Evolutionary conservation across 441 rosid genomes (phyloP), one percentile per base, ranked within the genome.

Genomic region (Erodium moschatum): DNA sequence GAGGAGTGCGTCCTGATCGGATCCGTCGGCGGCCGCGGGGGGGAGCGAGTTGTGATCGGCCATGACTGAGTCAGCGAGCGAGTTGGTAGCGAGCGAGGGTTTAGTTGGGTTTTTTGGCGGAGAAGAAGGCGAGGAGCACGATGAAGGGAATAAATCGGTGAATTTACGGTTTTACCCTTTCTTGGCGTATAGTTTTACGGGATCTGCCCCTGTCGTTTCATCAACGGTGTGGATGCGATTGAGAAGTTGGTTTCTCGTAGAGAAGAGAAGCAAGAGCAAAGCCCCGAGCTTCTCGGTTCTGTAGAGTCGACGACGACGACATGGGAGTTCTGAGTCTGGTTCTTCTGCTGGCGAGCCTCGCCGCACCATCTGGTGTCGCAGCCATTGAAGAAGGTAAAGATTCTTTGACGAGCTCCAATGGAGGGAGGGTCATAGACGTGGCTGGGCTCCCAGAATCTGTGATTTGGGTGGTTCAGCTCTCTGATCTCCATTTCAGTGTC

Each of bases 401-500:
- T 24, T 24, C 27, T 24, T 24, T 24, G 5, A 13, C 15, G 18
- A 48, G 56, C 27, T 24, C 27, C 27, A 24, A 13, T 12, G 16
- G 56, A 13, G 56, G 74, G 64, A 77, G 84, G 69, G 89, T 88
- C 65, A 80, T 88, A 11, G 76, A 85, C 66, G 27, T 24, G 27
- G 27, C 27, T 24, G 27, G 27, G 1, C 91, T 87, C 12, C 87
- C 92, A 61, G 91, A 88, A 67, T 82, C 85, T 5, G 85, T 89
- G 78, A 74, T 88, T 35, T 91, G 96, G 98, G 86, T 80, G 54
- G 98, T 93, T 75, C 98, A 90, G 82, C 85, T 93, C 16, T 93
- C 98, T 48, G 97, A 93, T 84, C 98, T 90, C 71, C 97, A 93
- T 79, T 93, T 93, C 83, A 91, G 98, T 66, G 93, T 89, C 69